phyloP scores from a whole-genome alignment of 2,329 filamentous ascomycete genomes.

The Pseudofabraea citricarpa region DNA sequence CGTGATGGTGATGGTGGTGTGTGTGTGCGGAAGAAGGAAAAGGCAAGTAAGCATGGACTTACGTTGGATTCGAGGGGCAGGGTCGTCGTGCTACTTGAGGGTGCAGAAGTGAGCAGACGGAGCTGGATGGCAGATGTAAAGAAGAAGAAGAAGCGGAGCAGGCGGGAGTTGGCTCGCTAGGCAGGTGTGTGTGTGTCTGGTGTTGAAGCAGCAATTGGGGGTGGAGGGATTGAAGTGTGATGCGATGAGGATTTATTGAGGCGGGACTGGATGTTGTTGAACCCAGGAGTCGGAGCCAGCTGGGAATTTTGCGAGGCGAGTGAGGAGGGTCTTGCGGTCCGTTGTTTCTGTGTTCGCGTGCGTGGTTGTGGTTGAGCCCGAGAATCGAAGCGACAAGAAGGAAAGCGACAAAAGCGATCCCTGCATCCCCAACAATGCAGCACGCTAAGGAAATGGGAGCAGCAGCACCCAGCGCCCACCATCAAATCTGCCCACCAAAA shows the following conservation, averaged over 20 bases:
- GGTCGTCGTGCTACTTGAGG: no score
- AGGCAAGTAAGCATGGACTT: no score
- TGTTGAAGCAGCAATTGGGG: background rate
- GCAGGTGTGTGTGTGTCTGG: background rate
- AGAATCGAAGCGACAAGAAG: background rate
- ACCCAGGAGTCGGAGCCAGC: background rate
- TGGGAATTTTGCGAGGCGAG: background rate
- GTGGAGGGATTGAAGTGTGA: slow-evolving; percentile 1
- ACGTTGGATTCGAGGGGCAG: no score
- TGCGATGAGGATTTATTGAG: slow-evolving; percentile 4
- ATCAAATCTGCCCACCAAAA: no score
- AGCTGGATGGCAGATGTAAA: background rate
- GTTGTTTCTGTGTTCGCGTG: no score
- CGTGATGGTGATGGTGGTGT: background rate
- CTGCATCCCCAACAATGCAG: background rate
- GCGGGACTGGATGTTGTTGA: background rate
- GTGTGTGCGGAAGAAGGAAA: slow-evolving; percentile 4
- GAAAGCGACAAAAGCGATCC: background rate
- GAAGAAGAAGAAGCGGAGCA: background rate
- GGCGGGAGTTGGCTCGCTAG: no score
- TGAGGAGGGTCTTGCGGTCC: background rate
- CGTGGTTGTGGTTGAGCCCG: background rate
- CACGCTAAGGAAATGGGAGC: no score
- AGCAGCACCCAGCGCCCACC: no score
- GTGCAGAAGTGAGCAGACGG: background rate